These are phyloP conservation scores for Blastobotrys capitulatus DNA, from an alignment of 1,139 yeast genomes.

Conservation along the genomic window DNA sequence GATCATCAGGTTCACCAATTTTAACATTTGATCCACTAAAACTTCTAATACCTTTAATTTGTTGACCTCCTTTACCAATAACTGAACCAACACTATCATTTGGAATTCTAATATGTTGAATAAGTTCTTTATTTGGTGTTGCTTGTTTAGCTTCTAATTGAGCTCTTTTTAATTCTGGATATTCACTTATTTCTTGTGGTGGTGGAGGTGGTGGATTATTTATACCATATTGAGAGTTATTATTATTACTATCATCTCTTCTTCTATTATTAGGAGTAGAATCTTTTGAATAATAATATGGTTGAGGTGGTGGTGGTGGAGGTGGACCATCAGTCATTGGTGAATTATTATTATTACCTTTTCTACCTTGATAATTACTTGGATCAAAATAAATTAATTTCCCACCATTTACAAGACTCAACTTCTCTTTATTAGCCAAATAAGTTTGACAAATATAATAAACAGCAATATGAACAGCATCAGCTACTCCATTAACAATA, in stretches of 20 bases:
- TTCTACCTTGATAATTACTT: slow-evolving; percentile 4
- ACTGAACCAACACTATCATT: slow-evolving; percentile 76
- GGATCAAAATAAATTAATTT: slow-evolving; percentile 18
- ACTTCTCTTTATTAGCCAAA: slow-evolving; percentile 18
- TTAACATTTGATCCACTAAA: slow-evolving; percentile 72
- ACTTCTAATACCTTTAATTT: slow-evolving; percentile 72
- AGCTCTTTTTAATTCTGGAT: slow-evolving; percentile 17
- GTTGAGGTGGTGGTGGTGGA: slow-evolving; percentile 4
- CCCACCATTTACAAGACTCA: slow-evolving; percentile 10
- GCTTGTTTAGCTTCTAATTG: slow-evolving; percentile 25
- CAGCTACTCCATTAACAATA: slow-evolving; percentile 73
- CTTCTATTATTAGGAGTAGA: neutral
- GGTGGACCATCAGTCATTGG: neutral
- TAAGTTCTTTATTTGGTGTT: slow-evolving; percentile 43
- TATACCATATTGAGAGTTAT: neutral
- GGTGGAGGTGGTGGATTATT: slow-evolving; percentile 4
- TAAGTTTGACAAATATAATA: slow-evolving; percentile 63
- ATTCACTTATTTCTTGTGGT: slow-evolving; percentile 4
- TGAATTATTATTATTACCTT: neutral
- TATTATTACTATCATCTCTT: neutral
- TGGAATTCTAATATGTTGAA: slow-evolving; percentile 71
- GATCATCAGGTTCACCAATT: slow-evolving; percentile 47
- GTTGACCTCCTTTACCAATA: slow-evolving; percentile 83
- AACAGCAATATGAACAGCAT: slow-evolving; percentile 80
- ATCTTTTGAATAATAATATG: neutral